Base-by-base conservation (phyloP, 2,329 filamentous ascomycete species). In the Fusarium chlamydosporum region DNA sequence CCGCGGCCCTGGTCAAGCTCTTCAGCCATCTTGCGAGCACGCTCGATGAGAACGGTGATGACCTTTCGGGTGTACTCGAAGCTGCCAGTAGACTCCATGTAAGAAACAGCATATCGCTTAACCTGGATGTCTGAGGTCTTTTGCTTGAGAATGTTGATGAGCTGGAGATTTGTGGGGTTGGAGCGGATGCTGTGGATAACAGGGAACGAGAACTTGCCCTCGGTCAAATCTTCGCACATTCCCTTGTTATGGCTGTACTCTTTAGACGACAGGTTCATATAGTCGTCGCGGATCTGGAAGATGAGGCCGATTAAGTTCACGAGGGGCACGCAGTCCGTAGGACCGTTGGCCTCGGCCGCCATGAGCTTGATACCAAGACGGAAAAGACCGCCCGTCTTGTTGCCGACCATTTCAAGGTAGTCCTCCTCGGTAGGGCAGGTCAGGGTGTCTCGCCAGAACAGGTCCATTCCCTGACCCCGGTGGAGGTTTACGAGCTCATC, bases 171-270 rank as follows among this genome's bases (percentile, higher is more conserved):
- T 31, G 82, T 81, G 18, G 88, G 92, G 76, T 94, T 88, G 62
- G 91, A 83, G 63, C 92, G 92, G 72, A 98, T 96, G 78, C 92
- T 91, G 82, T 98, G 95, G 74, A 98, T 97, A 74, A 98, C 90
- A 40, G 94, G 94, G 78, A 97, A 97, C 27, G 91, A 95, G 82
- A 97, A 97, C 84, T 98, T 98, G 68, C 95, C 95, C 82, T 98
- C 96, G 1, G 94, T 97, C 73, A 98, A 82, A 80, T 98, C 96
- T 82, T 98, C 95, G 79, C 93, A 97, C 72, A 97, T 87, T 50
- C 95, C 96, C 82, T 98, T 98, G 79, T 97, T 95, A 68, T 91
- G 84, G 37, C 89, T 90, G 83, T 97, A 97, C 75, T 89, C 85
- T n/a, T 82, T 82, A 18, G 85, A 88, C 31, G 86, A 87, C 42